Base-by-base conservation (phyloP, 306 rosid species). In the Vicia sativa region DNA sequence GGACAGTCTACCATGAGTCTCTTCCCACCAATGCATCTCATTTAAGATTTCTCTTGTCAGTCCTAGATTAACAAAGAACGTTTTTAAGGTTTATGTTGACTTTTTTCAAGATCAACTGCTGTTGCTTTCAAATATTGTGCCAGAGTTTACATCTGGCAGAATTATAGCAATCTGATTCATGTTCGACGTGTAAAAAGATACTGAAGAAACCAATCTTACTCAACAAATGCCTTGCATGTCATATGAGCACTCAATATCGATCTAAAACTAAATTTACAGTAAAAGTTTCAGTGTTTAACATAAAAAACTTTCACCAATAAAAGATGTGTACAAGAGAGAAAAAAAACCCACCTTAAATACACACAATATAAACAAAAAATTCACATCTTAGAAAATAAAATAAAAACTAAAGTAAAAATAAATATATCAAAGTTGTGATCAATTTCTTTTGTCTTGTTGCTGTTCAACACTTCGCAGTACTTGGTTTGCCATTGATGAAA, bases 401-500 rank as follows among this genome's bases (percentile, higher is more conserved):
- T 31, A 7, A 7, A 39, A n/a, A n/a, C n/a, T n/a, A n/a, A n/a
- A n/a, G n/a, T n/a, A n/a, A n/a, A n/a, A n/a, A n/a, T n/a, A n/a
- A n/a, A n/a, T n/a, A n/a, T n/a, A n/a, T n/a, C n/a, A n/a, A 1
- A 8, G 14, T 35, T n/a, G 41, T 73, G 42, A 60, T 60, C 73
- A 82, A 61, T 64, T 70, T 75, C 70, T 80, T 49, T 29, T 81
- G 11, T 84, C 88, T 7, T 80, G 96, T 82, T 93, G 87, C 11
- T 80, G 96, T 83, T 90, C 89, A 23, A 83, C 86, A 7, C 83
- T 80, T 76, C 45, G 84, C 26, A 90, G 82, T 71, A 90, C 79
- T 74, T 90, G 87, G 19, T 82, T 88, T 39, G 97, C 98, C 86
- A 93, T 73, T 39, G 87, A 81, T 62, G 98, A 93, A 74, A 88